These are phyloP conservation scores for Elsinoe necatrix DNA, from an alignment of 2,329 filamentous ascomycete genomes.

Conservation along the genomic window DNA sequence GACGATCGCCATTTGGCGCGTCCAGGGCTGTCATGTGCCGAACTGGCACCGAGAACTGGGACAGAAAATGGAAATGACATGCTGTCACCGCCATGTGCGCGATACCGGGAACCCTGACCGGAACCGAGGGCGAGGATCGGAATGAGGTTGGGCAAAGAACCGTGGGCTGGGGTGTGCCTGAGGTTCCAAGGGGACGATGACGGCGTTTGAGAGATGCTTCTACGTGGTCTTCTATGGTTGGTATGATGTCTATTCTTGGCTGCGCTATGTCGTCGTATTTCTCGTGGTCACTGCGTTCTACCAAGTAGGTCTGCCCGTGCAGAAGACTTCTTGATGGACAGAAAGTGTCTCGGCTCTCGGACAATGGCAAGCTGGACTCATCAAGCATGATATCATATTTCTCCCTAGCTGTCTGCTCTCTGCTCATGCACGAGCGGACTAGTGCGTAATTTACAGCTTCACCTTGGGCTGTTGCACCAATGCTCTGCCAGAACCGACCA, in stretches of 20 bases:
- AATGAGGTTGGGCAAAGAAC: background rate
- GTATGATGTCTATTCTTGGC: background rate
- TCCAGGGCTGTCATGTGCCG: background rate
- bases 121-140: background rate
- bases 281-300: background rate
- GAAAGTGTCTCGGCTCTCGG: no score
- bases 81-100: slow-evolving; percentile 1
- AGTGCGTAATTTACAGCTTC: no score
- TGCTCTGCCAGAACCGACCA: no score
- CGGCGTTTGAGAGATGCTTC: slow-evolving; percentile 4
- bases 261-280: background rate
- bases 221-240: background rate
- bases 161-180: background rate
- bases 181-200: background rate
- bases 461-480: no score
- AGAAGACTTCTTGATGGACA: background rate
- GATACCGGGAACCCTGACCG: background rate
- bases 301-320: background rate
- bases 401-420: no score
- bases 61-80: background rate
- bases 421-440: no score
- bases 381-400: no score
- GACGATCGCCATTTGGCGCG: slow-evolving; percentile 11
- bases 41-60: background rate
- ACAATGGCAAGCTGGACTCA: no score